Evolutionary conservation across 1,284 basidiomycete species (phyloP).

Genomic region (Sporisorium exsertum): DNA sequence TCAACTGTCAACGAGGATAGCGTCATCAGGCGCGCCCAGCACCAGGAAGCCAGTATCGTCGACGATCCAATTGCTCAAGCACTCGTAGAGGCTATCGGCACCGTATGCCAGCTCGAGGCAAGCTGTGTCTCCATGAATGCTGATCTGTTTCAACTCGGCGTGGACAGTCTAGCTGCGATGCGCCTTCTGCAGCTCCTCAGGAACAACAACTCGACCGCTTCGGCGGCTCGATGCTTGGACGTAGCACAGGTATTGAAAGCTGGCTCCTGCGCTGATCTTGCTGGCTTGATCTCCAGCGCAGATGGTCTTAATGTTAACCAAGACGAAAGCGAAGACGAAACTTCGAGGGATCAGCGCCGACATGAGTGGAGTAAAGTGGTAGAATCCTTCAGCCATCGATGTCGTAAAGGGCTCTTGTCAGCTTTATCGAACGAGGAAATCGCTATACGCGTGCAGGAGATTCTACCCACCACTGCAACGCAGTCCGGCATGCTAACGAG

Average conservation of each 20-base stretch:
- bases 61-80: neutral
- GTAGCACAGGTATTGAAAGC: conserved; percentile 8
- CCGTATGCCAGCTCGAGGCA: conserved; percentile 4
- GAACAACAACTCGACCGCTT: conserved; percentile 8
- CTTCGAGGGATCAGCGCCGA: neutral
- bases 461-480: conserved; percentile 28
- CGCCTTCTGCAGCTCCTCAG: conserved; percentile 22
- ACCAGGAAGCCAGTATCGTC: neutral
- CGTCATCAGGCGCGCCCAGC: neutral
- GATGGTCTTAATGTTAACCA: neutral
- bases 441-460: neutral
- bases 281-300: conserved; percentile 4
- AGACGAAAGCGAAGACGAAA: neutral
- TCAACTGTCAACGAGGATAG: neutral
- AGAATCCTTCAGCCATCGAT: neutral
- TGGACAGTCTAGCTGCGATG: conserved; percentile 34
- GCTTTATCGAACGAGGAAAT: neutral
- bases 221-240: neutral
- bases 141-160: conserved; percentile 12
- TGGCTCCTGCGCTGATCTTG: conserved; percentile 7
- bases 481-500: conserved; percentile 34
- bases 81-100: conserved; percentile 1
- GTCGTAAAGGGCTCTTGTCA: neutral
- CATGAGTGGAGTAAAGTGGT: neutral
- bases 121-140: neutral